Evolutionary conservation across 2,329 filamentous ascomycete species (phyloP), one percentile per base, ranked within the genome.

Genomic region (Arthrobotrys musiformis): DNA sequence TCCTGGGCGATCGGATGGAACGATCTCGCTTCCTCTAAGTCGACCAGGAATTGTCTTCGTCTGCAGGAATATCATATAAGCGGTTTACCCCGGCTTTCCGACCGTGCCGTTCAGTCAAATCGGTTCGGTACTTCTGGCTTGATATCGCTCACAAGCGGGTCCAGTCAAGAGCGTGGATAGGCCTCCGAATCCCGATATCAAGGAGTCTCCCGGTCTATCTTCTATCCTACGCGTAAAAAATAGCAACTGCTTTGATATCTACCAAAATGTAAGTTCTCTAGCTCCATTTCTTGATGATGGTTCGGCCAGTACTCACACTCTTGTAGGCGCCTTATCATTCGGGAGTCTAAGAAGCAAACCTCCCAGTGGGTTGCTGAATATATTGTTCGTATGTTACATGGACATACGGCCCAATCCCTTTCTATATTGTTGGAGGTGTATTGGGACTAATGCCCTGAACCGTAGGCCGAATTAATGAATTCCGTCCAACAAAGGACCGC

Each of bases 401-500:
- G 6, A 42, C 6, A 7, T 4, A 22, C 26, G 54, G 8, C 2
- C 24, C 26, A 58, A 44, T n/a, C n/a, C 24, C 4, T n/a, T 22
- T 4, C 7, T 40, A 8, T 37, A 40, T 22, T 17, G 50, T 48
- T 26, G 44, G n/a, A 46, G 35, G 28, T 9, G 30, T n/a, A 37
- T 35, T 22, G 22, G 52, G 33, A 7, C 42, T 50, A 19, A 68
- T 44, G 24, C 24, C n/a, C 40, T 7, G 33, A 22, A 30, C 15
- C 22, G 17, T 33, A 90, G 90, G 92, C 81, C 90, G 92, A 80
- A 94, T 95, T 86, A 92, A 91, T 81, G 85, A 89, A 77, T 95
- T 93, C 84, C 87, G 88, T 58, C 92, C 93, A 40, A 92, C 91
- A 4, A 85, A 90, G 56, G 85, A 89, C 79, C 89, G 89, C 80